Conservation (phyloP, 768 basidiomycete genomes). For the Suillus occidentalis region DNA sequence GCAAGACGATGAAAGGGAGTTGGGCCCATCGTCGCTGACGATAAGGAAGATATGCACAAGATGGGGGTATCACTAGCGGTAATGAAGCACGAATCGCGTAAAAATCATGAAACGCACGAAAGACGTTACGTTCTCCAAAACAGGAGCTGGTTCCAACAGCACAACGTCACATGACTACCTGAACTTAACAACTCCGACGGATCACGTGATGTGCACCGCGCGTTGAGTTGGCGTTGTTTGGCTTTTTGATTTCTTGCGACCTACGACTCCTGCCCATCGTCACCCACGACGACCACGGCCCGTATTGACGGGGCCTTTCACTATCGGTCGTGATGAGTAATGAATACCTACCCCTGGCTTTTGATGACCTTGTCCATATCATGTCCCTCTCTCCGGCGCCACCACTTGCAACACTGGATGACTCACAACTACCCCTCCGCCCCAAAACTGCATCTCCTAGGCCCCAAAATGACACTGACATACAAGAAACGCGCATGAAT, state of each 20-base stretch:
- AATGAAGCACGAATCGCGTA: neutral
- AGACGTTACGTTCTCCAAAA: neutral
- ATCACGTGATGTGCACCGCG: slow-evolving; percentile 35
- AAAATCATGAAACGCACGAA: neutral
- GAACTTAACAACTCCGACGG: slow-evolving; percentile 19
- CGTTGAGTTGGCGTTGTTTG: slow-evolving; percentile 39
- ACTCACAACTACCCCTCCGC: slow-evolving; percentile 21
- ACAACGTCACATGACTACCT: slow-evolving; percentile 22
- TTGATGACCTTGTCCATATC: slow-evolving; percentile 57
- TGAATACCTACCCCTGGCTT: slow-evolving; percentile 42
- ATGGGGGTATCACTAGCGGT: neutral
- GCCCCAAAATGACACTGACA: slow-evolving; percentile 46
- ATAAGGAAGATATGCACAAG: slow-evolving; percentile 9
- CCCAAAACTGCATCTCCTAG: slow-evolving; percentile 32
- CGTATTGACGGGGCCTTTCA: slow-evolving; percentile 6
- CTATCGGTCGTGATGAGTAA: slow-evolving; percentile 26
- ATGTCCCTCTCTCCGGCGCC: slow-evolving; percentile 53
- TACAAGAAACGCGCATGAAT: slow-evolving; percentile 47
- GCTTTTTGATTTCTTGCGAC: slow-evolving; percentile 31
- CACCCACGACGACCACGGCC: slow-evolving; percentile 10
- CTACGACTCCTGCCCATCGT: slow-evolving; percentile 14
- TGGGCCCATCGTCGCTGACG: slow-evolving; percentile 12
- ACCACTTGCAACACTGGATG: slow-evolving; percentile 14
- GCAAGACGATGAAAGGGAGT: slow-evolving; percentile 20
- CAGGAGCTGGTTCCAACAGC: neutral